Evolutionary conservation across 2,329 filamentous ascomycete species (phyloP).

Genomic region (Arthrobotrys sinensis): DNA sequence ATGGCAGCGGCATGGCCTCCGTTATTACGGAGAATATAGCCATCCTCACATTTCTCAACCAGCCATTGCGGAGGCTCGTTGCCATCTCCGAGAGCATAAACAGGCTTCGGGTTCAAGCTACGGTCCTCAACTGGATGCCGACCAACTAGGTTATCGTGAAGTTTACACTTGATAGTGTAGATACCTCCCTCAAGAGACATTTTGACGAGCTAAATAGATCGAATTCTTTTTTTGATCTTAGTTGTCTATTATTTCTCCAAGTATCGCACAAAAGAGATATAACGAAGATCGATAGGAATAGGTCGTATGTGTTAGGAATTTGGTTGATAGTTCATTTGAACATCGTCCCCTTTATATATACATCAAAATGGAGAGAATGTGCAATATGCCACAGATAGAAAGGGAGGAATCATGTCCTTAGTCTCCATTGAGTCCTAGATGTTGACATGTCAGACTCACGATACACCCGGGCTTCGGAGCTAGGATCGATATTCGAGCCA

Average conservation of each 20-base stretch:
- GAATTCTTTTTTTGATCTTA: neutral
- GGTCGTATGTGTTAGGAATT: neutral
- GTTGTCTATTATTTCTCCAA: neutral
- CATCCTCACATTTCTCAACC: conserved; percentile 13
- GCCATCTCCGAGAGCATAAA: neutral
- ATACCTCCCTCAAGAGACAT: conserved; percentile 23
- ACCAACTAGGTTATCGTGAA: neutral
- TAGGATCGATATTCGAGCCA: too few relatives aligned
- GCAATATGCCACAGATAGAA: neutral
- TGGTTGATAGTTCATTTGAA: conserved; percentile 9
- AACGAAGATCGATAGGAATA: neutral
- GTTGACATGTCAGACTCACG: neutral
- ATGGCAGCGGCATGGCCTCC: conserved; percentile 22
- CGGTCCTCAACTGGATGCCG: conserved; percentile 21
- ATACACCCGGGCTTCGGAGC: neutral
- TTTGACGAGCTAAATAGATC: neutral
- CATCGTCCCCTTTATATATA: neutral
- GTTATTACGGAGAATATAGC: neutral
- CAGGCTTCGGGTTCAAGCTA: neutral
- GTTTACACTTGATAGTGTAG: conserved; percentile 24
- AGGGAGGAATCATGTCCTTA: neutral
- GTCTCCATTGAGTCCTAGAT: neutral
- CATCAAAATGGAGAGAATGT: neutral
- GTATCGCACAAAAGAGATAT: neutral
- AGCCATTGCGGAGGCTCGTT: conserved; percentile 2